Base-by-base conservation (phyloP, 345 rosid species). In the Anastatica hierochuntica region DNA sequence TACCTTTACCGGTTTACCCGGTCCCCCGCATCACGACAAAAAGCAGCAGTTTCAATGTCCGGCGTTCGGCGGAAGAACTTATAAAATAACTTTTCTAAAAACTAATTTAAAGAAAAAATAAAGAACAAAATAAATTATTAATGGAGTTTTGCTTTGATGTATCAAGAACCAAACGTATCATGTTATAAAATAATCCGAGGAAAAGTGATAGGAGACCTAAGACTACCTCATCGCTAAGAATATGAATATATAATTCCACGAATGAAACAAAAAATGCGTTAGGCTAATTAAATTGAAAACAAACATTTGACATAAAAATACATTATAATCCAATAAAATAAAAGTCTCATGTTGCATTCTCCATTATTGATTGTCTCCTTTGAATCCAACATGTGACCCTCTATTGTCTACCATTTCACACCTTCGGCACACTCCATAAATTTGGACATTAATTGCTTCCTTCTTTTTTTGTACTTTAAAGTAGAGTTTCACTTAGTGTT, bases 361-460 rank as follows among this genome's bases (percentile, higher is more conserved):
- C 78, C 88, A 81, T 77, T 66, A 68, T 39, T n/a, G 58, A 54
- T 62, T 78, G 92, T 74, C 57, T 66, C 94, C 79, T 61, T 24
- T 10, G 19, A 72, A 83, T 75, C 80, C 70, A 69, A 73, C 96
- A 81, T 7, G 51, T 36, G 60, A 42, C 66, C 81, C 62, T 50
- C 70, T 58, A 40, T 79, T 81, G 81, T 62, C 86, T 37, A 66
- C 85, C 76, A 60, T n/a, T 62, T 60, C 57, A 43, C 57, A 44
- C 26, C 56, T 37, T 37, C 42, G 29, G 20, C n/a, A n/a, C n/a
- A n/a, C n/a, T n/a, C n/a, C n/a, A 58, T 43, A 12, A 16, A 21
- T 37, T 64, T 31, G 33, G 47, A 49, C 36, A 43, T 43, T 35
- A 11, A 58, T 36, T 42, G 20, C 26, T n/a, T n/a, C n/a, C n/a